Evolutionary conservation across 202 grass and related monocot genomes (phyloP).

Genomic region (Setaria viridis): DNA sequence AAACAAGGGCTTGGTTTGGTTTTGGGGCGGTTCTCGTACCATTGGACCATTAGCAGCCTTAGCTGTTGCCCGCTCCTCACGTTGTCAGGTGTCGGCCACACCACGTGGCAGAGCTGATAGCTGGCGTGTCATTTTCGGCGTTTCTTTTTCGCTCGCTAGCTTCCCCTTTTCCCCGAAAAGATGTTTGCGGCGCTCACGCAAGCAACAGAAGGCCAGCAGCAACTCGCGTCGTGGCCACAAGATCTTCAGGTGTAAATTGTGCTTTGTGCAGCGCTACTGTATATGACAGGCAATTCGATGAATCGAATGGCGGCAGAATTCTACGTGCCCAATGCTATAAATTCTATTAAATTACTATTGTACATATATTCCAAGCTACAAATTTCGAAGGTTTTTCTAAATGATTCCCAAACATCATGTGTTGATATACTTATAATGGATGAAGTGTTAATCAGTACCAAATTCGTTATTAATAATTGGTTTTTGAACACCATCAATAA

Average conservation of each 20-base stretch:
- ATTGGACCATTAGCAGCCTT: no score
- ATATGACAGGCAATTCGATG: not conserved
- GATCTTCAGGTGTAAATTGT: constrained; percentile 26
- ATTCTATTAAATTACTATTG: no score
- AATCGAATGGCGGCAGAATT: not conserved
- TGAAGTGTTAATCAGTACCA: no score
- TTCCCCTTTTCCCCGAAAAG: not conserved
- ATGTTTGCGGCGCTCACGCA: constrained; percentile 3
- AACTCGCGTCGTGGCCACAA: not conserved
- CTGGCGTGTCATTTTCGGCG: constrained; percentile 34
- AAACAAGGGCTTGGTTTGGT: no score
- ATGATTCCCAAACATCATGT: no score
- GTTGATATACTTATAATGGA: no score
- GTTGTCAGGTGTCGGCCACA: not conserved
- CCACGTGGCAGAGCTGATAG: constrained; percentile 15
- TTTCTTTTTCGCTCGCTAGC: constrained; percentile 12
- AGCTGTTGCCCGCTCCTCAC: constrained; percentile 27
- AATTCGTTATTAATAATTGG: no score
- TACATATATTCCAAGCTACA: not conserved
- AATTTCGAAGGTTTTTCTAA: not conserved
- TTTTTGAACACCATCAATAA: no score
- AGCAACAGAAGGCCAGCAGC: not conserved
- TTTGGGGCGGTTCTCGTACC: no score
- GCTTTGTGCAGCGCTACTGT: not conserved
- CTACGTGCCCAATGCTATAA: no score